Evolutionary conservation across 1,139 yeast genomes (phyloP).

Genomic region (Geotrichum klebahnii): DNA sequence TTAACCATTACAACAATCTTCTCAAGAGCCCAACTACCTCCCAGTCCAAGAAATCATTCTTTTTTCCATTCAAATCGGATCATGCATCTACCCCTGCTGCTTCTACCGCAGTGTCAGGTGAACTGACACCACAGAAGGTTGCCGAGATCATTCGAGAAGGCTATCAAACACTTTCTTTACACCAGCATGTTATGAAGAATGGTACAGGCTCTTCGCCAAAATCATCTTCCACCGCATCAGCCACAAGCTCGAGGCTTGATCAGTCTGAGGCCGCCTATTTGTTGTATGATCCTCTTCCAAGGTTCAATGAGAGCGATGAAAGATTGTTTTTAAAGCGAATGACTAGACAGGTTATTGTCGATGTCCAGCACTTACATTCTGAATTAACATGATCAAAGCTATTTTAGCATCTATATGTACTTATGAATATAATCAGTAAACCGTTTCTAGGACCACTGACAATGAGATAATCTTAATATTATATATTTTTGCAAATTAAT

Average conservation of each 20-base stretch:
- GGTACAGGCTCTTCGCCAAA: constrained; percentile 16
- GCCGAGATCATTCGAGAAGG: constrained; percentile 33
- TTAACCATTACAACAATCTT: constrained; percentile 31
- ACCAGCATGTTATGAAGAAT: constrained; percentile 24
- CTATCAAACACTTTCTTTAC: constrained; percentile 30
- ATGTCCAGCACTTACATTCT: constrained; percentile 25
- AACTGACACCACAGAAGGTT: constrained; percentile 30
- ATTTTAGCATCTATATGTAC: no score
- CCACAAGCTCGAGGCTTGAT: neutral
- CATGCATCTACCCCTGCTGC: neutral
- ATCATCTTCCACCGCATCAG: constrained; percentile 6
- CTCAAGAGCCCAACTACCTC: constrained; percentile 15
- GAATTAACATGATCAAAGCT: neutral
- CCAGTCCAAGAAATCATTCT: constrained; percentile 6
- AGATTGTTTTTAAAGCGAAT: constrained; percentile 31
- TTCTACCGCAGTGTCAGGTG: neutral
- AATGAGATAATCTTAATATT: no score
- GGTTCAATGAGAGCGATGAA: constrained; percentile 31
- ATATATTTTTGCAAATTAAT: no score
- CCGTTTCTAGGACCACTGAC: no score
- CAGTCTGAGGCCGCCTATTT: constrained; percentile 14
- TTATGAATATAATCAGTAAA: neutral
- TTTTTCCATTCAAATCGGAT: neutral
- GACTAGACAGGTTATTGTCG: constrained; percentile 29
- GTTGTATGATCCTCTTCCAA: constrained; percentile 30